These are phyloP conservation scores for Metrosideros polymorpha DNA, from an alignment of 441 rosid genomes.

Conservation along the genomic window DNA sequence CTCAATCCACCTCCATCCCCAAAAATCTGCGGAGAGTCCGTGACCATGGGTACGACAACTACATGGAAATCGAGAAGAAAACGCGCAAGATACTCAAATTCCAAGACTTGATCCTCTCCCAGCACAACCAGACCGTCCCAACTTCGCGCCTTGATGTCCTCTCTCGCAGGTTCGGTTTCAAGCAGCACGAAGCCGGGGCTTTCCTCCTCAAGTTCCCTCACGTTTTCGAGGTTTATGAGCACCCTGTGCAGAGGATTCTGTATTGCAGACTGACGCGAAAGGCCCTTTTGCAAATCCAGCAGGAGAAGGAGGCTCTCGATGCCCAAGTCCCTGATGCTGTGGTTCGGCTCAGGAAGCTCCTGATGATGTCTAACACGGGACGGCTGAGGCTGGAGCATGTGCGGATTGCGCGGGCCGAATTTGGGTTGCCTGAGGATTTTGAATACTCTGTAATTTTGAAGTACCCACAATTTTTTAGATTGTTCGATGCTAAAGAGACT, in stretches of 20 bases:
- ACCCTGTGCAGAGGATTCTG: slow-evolving; percentile 76
- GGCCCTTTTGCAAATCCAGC: slow-evolving; percentile 54
- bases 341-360: slow-evolving; percentile 57
- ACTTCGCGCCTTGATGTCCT: slow-evolving; percentile 60
- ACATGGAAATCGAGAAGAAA: slow-evolving; percentile 93
- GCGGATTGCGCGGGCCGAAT: slow-evolving; percentile 64
- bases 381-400: slow-evolving; percentile 72
- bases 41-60: slow-evolving; percentile 89
- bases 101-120: slow-evolving; percentile 61
- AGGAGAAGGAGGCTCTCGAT: slow-evolving; percentile 46
- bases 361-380: slow-evolving; percentile 74
- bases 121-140: slow-evolving; percentile 48
- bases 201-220: slow-evolving; percentile 79
- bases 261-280: slow-evolving; percentile 64
- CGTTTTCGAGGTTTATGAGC: slow-evolving; percentile 75
- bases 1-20: slow-evolving; percentile 81
- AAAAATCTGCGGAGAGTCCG: slow-evolving; percentile 65
- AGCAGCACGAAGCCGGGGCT: slow-evolving; percentile 61
- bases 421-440: slow-evolving; percentile 91
- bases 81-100: slow-evolving; percentile 66
- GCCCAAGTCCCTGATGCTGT: slow-evolving; percentile 58
- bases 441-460: slow-evolving; percentile 71
- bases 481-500: slow-evolving; percentile 56
- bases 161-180: slow-evolving; percentile 73
- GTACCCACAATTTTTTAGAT: slow-evolving; percentile 49